Percentiles rank a stretch among this genome's conserved stretches.
Evolutionary conservation across 768 basidiomycete species (phyloP).

Genomic region (Holtermannia corniformis): DNA sequence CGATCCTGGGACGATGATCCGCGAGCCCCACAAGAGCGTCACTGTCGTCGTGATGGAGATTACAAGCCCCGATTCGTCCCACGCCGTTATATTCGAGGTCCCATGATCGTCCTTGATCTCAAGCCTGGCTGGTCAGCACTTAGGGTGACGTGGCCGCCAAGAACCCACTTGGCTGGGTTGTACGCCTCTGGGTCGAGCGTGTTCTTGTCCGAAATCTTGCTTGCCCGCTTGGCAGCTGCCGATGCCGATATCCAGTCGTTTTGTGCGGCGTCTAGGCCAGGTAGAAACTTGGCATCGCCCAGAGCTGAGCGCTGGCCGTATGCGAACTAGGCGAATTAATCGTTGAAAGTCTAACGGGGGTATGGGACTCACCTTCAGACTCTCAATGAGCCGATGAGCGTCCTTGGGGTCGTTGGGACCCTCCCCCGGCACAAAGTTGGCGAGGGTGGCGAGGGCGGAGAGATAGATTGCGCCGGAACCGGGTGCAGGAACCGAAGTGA

Average conservation of each 20-base stretch:
- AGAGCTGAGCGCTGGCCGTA: constrained; percentile 31
- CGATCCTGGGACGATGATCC: constrained; percentile 23
- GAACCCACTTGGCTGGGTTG: constrained; percentile 17
- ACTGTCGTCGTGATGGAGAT: constrained; percentile 33
- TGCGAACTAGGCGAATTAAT: constrained; percentile 16
- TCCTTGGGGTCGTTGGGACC: constrained; percentile 48
- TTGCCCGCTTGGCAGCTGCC: constrained; percentile 6
- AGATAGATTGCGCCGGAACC: constrained; percentile 70
- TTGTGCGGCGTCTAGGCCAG: constrained; percentile 16
- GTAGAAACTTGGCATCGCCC: constrained; percentile 29
- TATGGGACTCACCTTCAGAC: constrained; percentile 49
- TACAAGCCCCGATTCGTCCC: constrained; percentile 25
- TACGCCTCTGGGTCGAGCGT: constrained; percentile 26
- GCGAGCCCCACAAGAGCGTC: constrained; percentile 26
- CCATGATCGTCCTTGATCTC: constrained; percentile 27
- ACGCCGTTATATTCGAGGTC: constrained; percentile 32
- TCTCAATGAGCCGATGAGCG: constrained; percentile 70
- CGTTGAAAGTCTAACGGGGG: background rate
- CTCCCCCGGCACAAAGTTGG: constrained; percentile 49
- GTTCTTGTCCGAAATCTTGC: constrained; percentile 21
- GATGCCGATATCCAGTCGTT: constrained; percentile 13
- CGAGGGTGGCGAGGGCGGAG: constrained; percentile 77
- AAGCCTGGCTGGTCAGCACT: constrained; percentile 7
- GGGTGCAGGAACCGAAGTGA: constrained; percentile 76
- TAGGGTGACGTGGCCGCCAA: background rate